phyloP scores from a whole-genome alignment of 2,329 filamentous ascomycete genomes.

The Pseudovirgaria hyperparasitica region DNA sequence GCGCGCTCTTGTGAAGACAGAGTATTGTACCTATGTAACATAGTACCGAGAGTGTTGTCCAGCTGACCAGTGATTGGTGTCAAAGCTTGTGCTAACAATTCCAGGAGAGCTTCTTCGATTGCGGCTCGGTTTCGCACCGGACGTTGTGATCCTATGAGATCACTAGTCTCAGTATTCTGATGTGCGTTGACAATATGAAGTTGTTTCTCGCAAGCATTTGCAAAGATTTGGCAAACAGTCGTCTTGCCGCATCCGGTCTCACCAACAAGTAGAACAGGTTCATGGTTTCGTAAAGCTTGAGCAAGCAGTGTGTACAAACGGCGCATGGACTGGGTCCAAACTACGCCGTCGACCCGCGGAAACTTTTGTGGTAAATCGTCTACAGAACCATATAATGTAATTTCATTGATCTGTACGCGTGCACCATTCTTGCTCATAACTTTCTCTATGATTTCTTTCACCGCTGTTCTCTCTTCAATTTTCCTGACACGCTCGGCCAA shows the following conservation, averaged over 20 bases:
- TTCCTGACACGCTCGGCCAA: slow-evolving; percentile 92
- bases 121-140: slow-evolving; percentile 75
- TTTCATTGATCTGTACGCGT: slow-evolving; percentile 62
- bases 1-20: slow-evolving; percentile 33
- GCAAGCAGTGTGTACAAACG: slow-evolving; percentile 83
- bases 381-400: slow-evolving; percentile 47
- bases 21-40: slow-evolving; percentile 47
- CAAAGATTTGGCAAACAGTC: slow-evolving; percentile 84
- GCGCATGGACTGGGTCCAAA: slow-evolving; percentile 94
- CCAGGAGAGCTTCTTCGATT: slow-evolving; percentile 51
- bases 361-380: slow-evolving; percentile 3
- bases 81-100: slow-evolving; percentile 42
- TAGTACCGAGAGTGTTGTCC: slow-evolving; percentile 33
- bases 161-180: slow-evolving; percentile 94
- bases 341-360: slow-evolving; percentile 43
- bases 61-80: slow-evolving; percentile 7
- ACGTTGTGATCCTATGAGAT: slow-evolving; percentile 89
- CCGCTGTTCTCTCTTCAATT: slow-evolving; percentile 67
- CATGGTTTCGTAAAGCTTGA: slow-evolving; percentile 74
- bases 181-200: slow-evolving; percentile 92
- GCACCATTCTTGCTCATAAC: slow-evolving; percentile 54
- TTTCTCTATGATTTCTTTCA: slow-evolving; percentile 78
- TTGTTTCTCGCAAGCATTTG: slow-evolving; percentile 62
- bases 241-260: slow-evolving; percentile 98
- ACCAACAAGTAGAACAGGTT: slow-evolving; percentile 86